Evolutionary conservation across 306 rosid genomes (phyloP).

Genomic region (Pyrus communis): DNA sequence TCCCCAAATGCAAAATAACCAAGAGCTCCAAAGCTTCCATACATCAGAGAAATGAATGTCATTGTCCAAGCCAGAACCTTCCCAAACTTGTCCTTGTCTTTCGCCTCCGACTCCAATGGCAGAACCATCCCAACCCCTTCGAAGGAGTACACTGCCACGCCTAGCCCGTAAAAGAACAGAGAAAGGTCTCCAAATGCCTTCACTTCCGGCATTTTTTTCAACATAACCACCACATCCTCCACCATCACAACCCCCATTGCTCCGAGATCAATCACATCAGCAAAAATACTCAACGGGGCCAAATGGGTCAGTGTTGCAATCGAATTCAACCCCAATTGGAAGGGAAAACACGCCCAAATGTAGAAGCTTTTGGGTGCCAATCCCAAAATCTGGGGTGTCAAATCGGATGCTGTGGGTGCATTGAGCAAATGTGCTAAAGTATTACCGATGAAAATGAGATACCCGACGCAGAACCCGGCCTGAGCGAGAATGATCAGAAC

Average conservation of each 20-base stretch:
- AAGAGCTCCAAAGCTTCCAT: conserved; percentile 40
- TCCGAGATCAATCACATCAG: conserved; percentile 46
- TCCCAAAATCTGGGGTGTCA: conserved; percentile 17
- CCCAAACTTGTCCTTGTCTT: conserved; percentile 42
- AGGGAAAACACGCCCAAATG: conserved; percentile 45
- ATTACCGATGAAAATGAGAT: conserved; percentile 43
- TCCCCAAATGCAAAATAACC: conserved; percentile 55
- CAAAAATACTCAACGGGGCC: conserved; percentile 49
- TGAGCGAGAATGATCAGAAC: conserved; percentile 38
- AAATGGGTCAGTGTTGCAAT: conserved; percentile 36
- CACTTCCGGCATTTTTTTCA: conserved; percentile 12
- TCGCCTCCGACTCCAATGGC: conserved; percentile 50
- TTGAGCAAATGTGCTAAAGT: conserved; percentile 30
- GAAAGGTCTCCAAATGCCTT: conserved; percentile 35
- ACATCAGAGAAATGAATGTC: conserved; percentile 31
- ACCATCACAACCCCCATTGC: conserved; percentile 44
- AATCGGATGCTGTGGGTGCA: conserved; percentile 7
- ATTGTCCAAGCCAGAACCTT: conserved; percentile 27
- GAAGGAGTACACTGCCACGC: conserved; percentile 48
- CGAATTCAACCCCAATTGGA: conserved; percentile 45
- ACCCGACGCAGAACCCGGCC: conserved; percentile 48
- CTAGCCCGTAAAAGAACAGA: conserved; percentile 38
- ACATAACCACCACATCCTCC: conserved; percentile 21
- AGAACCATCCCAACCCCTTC: conserved; percentile 52
- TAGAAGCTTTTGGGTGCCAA: conserved; percentile 33